Evolutionary conservation across 371 early-diverging fungal genomes (phyloP).

Genomic region (Fennellomyces sp.): DNA sequence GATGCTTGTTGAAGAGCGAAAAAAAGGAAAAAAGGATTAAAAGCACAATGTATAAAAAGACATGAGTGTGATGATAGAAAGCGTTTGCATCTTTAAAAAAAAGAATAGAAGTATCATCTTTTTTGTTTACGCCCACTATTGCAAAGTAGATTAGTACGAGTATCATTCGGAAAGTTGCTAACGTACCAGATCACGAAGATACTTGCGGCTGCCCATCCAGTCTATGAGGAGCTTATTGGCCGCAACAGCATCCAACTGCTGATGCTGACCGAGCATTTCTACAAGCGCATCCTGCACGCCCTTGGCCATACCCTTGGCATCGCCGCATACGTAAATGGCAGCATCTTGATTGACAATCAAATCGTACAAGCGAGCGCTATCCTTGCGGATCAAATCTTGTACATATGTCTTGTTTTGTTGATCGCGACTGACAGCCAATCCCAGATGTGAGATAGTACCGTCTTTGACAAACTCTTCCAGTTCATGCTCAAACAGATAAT

Average conservation of each 20-base stretch:
- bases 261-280: conserved; percentile 62
- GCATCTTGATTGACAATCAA: conserved; percentile 64
- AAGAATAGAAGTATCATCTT: background rate
- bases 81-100: background rate
- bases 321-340: conserved; percentile 86
- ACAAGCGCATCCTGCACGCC: conserved; percentile 80
- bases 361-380: conserved; percentile 56
- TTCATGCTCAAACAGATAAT: conserved; percentile 70
- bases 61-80: background rate
- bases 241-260: conserved; percentile 45
- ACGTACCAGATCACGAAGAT: conserved; percentile 73
- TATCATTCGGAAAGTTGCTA: background rate
- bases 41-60: background rate
- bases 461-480: conserved; percentile 47
- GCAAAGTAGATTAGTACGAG: background rate
- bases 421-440: conserved; percentile 66
- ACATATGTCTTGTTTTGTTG: conserved; percentile 70
- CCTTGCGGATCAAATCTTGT: conserved; percentile 73
- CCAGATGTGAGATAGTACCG: conserved; percentile 59
- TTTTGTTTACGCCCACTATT: conserved; percentile 4
- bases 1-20: conserved; percentile 1
- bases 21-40: background rate
- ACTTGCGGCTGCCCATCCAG: conserved; percentile 69
- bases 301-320: conserved; percentile 89
- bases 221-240: conserved; percentile 63